Evolutionary conservation across 2,329 filamentous ascomycete species (phyloP).

Genomic region (Xylaria sp.): DNA sequence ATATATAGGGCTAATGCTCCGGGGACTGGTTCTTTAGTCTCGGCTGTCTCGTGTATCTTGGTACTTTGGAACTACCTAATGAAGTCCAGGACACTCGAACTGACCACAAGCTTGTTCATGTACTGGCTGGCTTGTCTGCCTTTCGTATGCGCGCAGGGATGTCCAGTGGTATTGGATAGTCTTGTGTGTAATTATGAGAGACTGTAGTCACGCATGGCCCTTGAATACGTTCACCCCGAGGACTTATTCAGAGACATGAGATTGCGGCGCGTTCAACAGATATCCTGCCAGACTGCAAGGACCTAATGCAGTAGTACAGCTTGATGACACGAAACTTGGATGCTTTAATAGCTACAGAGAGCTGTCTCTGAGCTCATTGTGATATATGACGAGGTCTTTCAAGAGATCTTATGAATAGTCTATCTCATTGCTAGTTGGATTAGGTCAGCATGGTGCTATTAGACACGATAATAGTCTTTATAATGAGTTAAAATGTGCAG

Average conservation of each 20-base stretch:
- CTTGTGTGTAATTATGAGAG: neutral
- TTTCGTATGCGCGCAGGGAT: neutral
- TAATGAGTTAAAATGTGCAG: neutral
- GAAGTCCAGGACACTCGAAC: neutral
- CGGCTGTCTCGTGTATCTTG: neutral
- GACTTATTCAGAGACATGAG: neutral
- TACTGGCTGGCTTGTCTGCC: neutral
- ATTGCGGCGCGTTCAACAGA: neutral
- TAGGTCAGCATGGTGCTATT: conserved; percentile 13
- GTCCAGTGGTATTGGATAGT: neutral
- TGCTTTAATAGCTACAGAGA: neutral
- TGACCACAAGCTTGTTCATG: neutral
- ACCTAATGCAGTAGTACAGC: neutral
- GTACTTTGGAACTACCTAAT: neutral
- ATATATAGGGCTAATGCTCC: neutral
- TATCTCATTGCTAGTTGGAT: neutral
- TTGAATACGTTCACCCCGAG: neutral
- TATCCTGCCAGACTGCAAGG: neutral
- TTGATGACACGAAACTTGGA: neutral
- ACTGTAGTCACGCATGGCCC: neutral
- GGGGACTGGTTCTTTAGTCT: neutral
- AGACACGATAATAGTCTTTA: neutral
- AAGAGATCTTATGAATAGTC: neutral
- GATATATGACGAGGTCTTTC: neutral
- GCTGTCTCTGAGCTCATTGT: neutral